Percentiles rank a stretch among this genome's conserved stretches.
Conservation (phyloP, 768 basidiomycete genomes). For the Xerocomellus dryophilus region DNA sequence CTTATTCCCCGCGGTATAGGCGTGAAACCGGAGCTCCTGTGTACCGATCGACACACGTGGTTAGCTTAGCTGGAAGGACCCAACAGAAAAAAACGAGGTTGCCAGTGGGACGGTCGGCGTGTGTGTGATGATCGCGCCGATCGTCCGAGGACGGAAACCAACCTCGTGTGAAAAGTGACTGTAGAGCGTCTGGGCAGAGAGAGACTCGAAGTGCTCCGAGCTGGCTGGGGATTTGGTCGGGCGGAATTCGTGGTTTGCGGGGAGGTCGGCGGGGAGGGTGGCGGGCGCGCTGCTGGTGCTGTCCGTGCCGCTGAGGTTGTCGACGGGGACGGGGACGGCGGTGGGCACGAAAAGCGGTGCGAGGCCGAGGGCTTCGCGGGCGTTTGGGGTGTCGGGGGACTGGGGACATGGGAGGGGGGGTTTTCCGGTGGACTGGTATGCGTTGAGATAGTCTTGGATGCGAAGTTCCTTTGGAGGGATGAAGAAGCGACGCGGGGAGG, state of each 20-base stretch:
- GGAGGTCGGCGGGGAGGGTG: slow-evolving; percentile 17
- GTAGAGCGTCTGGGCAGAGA: slow-evolving; percentile 39
- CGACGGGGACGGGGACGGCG: slow-evolving; percentile 17
- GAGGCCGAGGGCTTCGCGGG: slow-evolving; percentile 45
- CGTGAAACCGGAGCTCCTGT: slow-evolving; percentile 44
- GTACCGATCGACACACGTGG: slow-evolving; percentile 11
- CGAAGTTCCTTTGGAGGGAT: slow-evolving; percentile 47
- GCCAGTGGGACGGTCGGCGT: not conserved
- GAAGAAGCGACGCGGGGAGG: not conserved
- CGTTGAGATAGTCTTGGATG: slow-evolving; percentile 49
- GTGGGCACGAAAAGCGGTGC: slow-evolving; percentile 51
- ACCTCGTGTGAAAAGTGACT: slow-evolving; percentile 43
- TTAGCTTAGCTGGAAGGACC: slow-evolving; percentile 10
- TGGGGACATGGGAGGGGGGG: slow-evolving; percentile 50
- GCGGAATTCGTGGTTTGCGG: slow-evolving; percentile 26
- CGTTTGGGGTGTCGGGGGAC: slow-evolving; percentile 42
- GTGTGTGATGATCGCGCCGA: not conserved
- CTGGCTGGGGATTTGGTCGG: slow-evolving; percentile 16
- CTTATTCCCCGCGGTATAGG: slow-evolving; percentile 39
- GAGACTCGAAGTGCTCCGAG: slow-evolving; percentile 35
- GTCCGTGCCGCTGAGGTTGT: not conserved
- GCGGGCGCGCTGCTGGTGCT: not conserved
- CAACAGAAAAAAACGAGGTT: slow-evolving; percentile 1
- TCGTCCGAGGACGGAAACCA: slow-evolving; percentile 15
- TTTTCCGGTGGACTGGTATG: slow-evolving; percentile 44